These are phyloP conservation scores for Cryptococcus wingfieldii DNA, from an alignment of 1,284 basidiomycete species.

Conservation along the genomic window DNA sequence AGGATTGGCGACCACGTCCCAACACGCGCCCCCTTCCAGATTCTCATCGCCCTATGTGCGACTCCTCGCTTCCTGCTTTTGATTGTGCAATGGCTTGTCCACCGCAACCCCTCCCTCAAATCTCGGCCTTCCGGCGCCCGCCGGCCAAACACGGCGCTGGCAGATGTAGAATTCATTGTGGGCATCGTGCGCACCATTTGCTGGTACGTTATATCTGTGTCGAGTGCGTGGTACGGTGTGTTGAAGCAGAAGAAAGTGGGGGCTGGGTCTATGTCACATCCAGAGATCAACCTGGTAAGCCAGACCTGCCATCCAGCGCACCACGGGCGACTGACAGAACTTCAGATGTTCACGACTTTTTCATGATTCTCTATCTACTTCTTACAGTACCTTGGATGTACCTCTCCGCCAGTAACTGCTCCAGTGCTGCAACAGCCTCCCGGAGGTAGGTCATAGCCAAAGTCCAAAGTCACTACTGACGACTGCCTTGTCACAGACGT, in stretches of 20 bases:
- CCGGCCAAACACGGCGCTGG: slow-evolving; percentile 36
- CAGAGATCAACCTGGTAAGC: slow-evolving; percentile 44
- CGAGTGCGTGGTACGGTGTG: neutral
- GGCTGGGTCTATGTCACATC: slow-evolving; percentile 89
- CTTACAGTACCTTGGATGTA: slow-evolving; percentile 85
- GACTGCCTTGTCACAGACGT: neutral
- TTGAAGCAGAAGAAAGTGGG: slow-evolving; percentile 18
- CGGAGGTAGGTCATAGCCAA: neutral
- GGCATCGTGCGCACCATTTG: slow-evolving; percentile 73
- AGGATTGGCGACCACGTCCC: slow-evolving; percentile 91
- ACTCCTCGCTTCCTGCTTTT: slow-evolving; percentile 78
- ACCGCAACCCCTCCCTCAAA: slow-evolving; percentile 39
- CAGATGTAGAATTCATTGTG: slow-evolving; percentile 58
- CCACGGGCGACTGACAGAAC: neutral
- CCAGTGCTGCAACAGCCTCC: too few relatives aligned
- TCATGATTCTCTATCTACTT: slow-evolving; percentile 81
- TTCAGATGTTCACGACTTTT: slow-evolving; percentile 71
- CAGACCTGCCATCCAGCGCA: neutral
- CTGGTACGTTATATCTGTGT: slow-evolving; percentile 51
- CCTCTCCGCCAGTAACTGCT: slow-evolving; percentile 56
- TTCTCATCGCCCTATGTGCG: slow-evolving; percentile 81
- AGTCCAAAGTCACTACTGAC: slow-evolving; percentile 46
- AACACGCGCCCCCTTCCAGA: slow-evolving; percentile 82
- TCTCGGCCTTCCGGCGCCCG: neutral
- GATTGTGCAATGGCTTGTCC: slow-evolving; percentile 64